Base-by-base conservation (phyloP, 495 filamentous ascomycete species). In the Aspergillus bridgeri region DNA sequence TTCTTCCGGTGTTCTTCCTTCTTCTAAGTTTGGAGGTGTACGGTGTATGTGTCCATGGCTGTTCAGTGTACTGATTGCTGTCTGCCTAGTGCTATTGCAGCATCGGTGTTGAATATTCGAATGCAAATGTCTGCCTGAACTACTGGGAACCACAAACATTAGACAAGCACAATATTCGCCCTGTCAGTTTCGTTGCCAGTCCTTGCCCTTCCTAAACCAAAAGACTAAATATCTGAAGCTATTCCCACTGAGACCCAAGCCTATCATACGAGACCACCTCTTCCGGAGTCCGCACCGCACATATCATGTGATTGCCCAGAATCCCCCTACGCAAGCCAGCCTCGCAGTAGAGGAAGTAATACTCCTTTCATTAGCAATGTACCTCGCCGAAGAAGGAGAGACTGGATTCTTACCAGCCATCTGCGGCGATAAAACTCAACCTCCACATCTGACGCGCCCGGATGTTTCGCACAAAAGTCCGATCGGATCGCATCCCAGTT, bases 261-360 rank as follows among this genome's bases (percentile, higher is more conserved):
- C 1, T 38, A 15, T 38, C 33, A 38, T 38, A 33, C 29, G 33
- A 38, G 11, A 38, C 33, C 8, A 38, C 33, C 13, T 9, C 13
- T 33, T 64, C 61, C 3, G 61, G 61, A 15, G 58, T 54, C 15
- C 55, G 45, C 3, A 54, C 58, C 3, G 61, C 78, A 3, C 74
- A 82, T 53, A 91, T 79, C 52, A 89, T 85, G 19, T 85, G 85
- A 69, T 90, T 87, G 2, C 86, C 85, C 48, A 90, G 69, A 6
- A 85, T 85, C 68, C 89, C 87, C 22, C 83, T 84, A 51, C 79
- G 72, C 65, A 90, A 90, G 0, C 87, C 87, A 20, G 86, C 87
- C 63, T 90, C 86, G 51, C 83, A 88, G 65, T 89, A 90, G 9
- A 80, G 72, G 65, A 89, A 89, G 64, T 89, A 91, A 61, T 89